phyloP scores from a whole-genome alignment of 129 eudicot genomes.

The Centella asiatica region DNA sequence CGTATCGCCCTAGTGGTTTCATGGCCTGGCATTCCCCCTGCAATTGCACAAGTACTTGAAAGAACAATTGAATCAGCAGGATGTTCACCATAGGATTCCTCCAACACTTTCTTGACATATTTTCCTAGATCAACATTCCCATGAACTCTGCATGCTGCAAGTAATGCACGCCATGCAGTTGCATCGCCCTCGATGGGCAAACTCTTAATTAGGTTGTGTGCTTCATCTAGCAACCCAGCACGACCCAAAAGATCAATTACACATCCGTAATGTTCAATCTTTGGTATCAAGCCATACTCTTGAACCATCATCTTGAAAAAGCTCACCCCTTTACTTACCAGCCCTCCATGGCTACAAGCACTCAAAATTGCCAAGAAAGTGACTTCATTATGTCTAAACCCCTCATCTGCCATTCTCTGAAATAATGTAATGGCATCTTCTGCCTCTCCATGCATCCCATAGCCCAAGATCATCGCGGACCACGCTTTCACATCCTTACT shows the following conservation, averaged over 20 bases:
- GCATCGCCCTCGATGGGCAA: conserved; percentile 29
- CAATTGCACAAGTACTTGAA: conserved; percentile 25
- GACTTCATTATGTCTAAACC: conserved; percentile 41
- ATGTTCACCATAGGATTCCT: conserved; percentile 15
- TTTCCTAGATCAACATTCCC: conserved; percentile 26
- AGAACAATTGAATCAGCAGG: conserved; percentile 30
- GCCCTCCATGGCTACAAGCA: conserved; percentile 66
- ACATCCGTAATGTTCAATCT: conserved; percentile 52
- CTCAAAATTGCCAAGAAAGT: conserved; percentile 48
- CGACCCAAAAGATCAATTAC: conserved; percentile 52
- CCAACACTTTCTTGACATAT: conserved; percentile 21
- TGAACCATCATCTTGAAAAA: conserved; percentile 39
- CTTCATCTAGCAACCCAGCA: conserved; percentile 53
- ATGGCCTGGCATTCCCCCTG: conserved; percentile 15
- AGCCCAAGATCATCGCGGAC: conserved; percentile 50
- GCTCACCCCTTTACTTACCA: conserved; percentile 40
- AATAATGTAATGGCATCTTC: conserved; percentile 34
- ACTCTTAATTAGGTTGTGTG: conserved; percentile 32
- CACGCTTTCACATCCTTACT: conserved; percentile 39
- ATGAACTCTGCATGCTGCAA: conserved; percentile 29
- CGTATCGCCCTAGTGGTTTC: neutral
- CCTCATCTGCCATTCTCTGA: conserved; percentile 40
- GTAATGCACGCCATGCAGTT: conserved; percentile 38
- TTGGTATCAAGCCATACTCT: conserved; percentile 31
- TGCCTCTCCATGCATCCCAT: conserved; percentile 50